Conservation (phyloP, 1,139 yeast genomes). For the Kurtzmaniella natalensis region DNA sequence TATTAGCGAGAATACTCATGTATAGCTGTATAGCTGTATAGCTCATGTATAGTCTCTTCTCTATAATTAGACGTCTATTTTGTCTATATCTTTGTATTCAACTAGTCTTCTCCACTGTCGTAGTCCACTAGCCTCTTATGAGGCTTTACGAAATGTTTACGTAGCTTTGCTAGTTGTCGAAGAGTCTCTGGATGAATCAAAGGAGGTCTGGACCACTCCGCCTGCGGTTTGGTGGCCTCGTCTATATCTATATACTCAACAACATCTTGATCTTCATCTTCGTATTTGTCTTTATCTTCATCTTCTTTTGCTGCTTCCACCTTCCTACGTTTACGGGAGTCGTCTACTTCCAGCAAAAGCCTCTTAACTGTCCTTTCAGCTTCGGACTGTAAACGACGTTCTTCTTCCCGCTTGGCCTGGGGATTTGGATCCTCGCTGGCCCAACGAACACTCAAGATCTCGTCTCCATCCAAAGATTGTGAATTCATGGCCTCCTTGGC, state of each 20-base stretch:
- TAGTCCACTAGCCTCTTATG: background rate
- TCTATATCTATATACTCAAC: too few species aligned
- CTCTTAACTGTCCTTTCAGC: constrained; percentile 31
- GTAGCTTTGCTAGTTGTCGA: background rate
- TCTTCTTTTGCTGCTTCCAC: too few species aligned
- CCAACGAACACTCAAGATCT: constrained; percentile 75
- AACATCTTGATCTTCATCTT: too few species aligned
- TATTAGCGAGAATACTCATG: too few species aligned
- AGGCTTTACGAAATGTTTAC: background rate
- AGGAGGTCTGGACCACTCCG: background rate
- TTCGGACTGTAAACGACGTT: constrained; percentile 32
- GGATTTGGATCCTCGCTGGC: constrained; percentile 89
- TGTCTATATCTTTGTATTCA: background rate
- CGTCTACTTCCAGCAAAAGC: constrained; percentile 17
- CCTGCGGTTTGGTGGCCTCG: background rate
- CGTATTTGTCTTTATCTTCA: too few species aligned
- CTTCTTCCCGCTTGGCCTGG: constrained; percentile 50
- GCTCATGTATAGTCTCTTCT: too few species aligned
- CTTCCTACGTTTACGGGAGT: too few species aligned
- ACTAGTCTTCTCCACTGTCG: background rate
- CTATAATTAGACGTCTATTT: too few species aligned
- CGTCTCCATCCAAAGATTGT: constrained; percentile 64
- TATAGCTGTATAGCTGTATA: too few species aligned
- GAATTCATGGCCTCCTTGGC: constrained; percentile 91
- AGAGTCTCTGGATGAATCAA: background rate